phyloP scores from a whole-genome alignment of 2,329 filamentous ascomycete species.

The Metarhizium robertsii region DNA sequence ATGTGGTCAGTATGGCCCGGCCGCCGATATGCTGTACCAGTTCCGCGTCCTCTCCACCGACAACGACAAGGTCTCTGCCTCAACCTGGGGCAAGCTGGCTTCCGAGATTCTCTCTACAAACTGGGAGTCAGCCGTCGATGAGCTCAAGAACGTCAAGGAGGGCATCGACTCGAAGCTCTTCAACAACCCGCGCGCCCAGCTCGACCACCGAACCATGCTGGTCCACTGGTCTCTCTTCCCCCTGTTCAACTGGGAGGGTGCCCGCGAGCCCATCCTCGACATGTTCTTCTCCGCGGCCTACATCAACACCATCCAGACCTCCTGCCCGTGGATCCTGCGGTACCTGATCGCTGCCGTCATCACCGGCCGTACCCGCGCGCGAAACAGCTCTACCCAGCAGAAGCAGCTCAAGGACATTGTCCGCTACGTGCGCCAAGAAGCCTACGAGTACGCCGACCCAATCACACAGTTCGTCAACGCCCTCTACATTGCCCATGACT shows the following conservation, averaged over 20 bases:
- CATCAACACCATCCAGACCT: conserved; percentile 99
- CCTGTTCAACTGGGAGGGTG: conserved; percentile 93
- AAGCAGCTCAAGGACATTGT: conserved; percentile 98
- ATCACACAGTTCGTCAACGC: conserved; percentile 95
- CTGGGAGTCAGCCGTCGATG: conserved; percentile 91
- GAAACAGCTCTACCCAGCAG: conserved; percentile 83
- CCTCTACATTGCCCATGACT: conserved; percentile 77
- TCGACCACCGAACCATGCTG: conserved; percentile 93
- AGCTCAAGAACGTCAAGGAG: conserved; percentile 84
- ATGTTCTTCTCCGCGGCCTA: conserved; percentile 94
- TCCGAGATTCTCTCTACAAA: conserved; percentile 91
- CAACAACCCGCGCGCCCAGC: conserved; percentile 90
- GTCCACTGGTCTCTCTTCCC: conserved; percentile 98
- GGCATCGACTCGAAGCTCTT: conserved; percentile 90
- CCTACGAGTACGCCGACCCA: conserved; percentile 94
- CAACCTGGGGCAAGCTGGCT: conserved; percentile 96
- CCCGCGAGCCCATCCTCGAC: conserved; percentile 84
- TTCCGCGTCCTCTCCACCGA: conserved; percentile 98
- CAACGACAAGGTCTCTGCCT: conserved; percentile 91
- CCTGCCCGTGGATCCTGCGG: conserved; percentile 90
- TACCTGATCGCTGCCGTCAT: conserved; percentile 93
- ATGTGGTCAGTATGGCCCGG: conserved; percentile 86
- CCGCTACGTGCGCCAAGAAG: conserved; percentile 90
- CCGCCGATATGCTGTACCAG: conserved; percentile 89
- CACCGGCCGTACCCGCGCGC: conserved; percentile 72